Evolutionary conservation across 495 filamentous ascomycete species (phyloP).

Genomic region (Cercophora sp.): DNA sequence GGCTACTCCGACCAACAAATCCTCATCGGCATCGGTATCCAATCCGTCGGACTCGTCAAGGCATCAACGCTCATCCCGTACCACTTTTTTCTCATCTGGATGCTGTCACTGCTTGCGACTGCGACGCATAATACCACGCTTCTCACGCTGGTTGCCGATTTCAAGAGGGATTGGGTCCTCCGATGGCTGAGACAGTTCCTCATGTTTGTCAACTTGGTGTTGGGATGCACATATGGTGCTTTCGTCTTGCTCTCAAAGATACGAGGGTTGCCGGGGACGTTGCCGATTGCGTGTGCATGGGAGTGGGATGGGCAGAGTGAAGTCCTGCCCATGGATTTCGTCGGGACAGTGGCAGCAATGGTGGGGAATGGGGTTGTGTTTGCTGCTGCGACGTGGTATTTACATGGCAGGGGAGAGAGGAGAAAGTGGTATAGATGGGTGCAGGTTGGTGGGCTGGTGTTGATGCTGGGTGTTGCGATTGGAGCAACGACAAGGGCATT

Average conservation of each 20-base stretch:
- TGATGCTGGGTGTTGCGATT: slow-evolving; percentile 47
- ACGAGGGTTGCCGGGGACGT: slow-evolving; percentile 41
- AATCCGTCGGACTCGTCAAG: slow-evolving; percentile 49
- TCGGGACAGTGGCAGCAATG: slow-evolving; percentile 51
- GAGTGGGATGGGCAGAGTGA: slow-evolving; percentile 13
- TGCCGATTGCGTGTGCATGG: slow-evolving; percentile 55
- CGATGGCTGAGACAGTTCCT: slow-evolving; percentile 56
- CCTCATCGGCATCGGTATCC: slow-evolving; percentile 57
- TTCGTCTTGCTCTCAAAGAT: slow-evolving; percentile 46
- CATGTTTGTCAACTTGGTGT: slow-evolving; percentile 55
- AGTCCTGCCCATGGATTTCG: slow-evolving; percentile 40
- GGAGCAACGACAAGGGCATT: slow-evolving; percentile 48
- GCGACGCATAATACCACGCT: slow-evolving; percentile 55
- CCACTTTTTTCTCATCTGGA: slow-evolving; percentile 62
- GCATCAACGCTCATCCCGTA: slow-evolving; percentile 49
- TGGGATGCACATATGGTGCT: slow-evolving; percentile 46
- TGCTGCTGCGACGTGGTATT: slow-evolving; percentile 50
- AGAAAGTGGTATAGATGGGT: slow-evolving; percentile 44
- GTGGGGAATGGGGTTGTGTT: slow-evolving; percentile 49
- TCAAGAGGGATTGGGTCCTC: slow-evolving; percentile 58
- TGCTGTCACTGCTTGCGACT: slow-evolving; percentile 54
- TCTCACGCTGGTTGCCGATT: slow-evolving; percentile 54
- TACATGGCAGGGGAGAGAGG: slow-evolving; percentile 45
- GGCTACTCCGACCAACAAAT: slow-evolving; percentile 60
- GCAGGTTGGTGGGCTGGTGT: slow-evolving; percentile 42